Conservation (phyloP, 768 basidiomycete genomes). For the Epithele typhae region DNA sequence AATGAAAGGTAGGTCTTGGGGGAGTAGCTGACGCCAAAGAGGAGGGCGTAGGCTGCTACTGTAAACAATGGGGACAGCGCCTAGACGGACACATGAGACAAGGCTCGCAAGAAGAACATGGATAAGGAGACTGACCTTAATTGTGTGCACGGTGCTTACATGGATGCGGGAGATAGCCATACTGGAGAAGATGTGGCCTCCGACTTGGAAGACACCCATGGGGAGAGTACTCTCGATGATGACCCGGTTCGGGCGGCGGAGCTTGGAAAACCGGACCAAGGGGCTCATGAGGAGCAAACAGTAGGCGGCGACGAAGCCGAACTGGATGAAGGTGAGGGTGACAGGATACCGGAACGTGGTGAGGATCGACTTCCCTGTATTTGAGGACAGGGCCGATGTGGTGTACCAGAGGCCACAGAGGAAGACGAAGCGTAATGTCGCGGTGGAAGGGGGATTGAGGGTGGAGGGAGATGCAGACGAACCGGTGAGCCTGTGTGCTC, state of each 20-base stretch:
- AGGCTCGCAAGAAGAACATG: neutral
- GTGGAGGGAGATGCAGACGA: neutral
- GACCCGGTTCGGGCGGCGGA: slow-evolving; percentile 66
- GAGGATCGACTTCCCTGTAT: slow-evolving; percentile 94
- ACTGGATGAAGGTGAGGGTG: slow-evolving; percentile 96
- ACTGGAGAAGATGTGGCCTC: slow-evolving; percentile 96
- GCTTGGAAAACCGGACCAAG: slow-evolving; percentile 54
- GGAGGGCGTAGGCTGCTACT: slow-evolving; percentile 88
- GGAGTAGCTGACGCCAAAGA: slow-evolving; percentile 94
- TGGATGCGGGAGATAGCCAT: slow-evolving; percentile 96
- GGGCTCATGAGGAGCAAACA: slow-evolving; percentile 85
- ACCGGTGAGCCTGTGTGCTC: slow-evolving; percentile 6
- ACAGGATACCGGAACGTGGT: slow-evolving; percentile 91
- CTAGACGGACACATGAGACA: slow-evolving; percentile 36
- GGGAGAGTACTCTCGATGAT: slow-evolving; percentile 81
- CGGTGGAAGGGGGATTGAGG: slow-evolving; percentile 19
- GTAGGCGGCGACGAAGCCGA: slow-evolving; percentile 88
- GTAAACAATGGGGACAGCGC: slow-evolving; percentile 97
- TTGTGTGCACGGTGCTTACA: slow-evolving; percentile 97
- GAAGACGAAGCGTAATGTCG: slow-evolving; percentile 58
- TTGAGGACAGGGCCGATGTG: slow-evolving; percentile 89
- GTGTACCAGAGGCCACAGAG: slow-evolving; percentile 92
- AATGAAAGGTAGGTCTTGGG: slow-evolving; percentile 88
- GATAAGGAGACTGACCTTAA: slow-evolving; percentile 65
- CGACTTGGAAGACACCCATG: slow-evolving; percentile 98